A percentile compares a stretch with the other conserved stretches of the same genome.
Evolutionary conservation across 2,329 filamentous ascomycete species (phyloP).

Genomic region (Teratosphaeria gauchensis): DNA sequence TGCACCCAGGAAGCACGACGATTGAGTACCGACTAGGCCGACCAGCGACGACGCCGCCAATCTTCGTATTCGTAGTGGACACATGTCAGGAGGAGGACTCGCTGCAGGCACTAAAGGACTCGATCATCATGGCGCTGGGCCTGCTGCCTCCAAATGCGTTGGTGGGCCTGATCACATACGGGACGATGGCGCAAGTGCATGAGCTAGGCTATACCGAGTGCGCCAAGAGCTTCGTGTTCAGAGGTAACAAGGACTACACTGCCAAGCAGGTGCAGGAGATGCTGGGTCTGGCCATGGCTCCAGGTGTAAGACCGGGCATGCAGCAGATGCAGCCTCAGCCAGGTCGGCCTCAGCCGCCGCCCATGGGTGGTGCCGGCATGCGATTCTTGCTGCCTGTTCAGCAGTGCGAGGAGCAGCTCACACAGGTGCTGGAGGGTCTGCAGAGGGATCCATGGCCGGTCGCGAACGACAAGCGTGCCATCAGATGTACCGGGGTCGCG

Average conservation of each 20-base stretch:
- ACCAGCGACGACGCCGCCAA: constrained; percentile 74
- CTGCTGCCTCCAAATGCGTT: constrained; percentile 71
- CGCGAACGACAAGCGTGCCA: constrained; percentile 77
- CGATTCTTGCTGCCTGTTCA: constrained; percentile 90
- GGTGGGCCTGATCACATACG: constrained; percentile 76
- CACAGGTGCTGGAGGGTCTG: constrained; percentile 86
- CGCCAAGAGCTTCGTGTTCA: constrained; percentile 96
- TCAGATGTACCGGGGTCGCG: constrained; percentile 93
- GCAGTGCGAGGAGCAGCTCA: constrained; percentile 94
- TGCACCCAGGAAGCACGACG: constrained; percentile 75
- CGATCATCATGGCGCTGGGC: constrained; percentile 75
- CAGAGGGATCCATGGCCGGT: constrained; percentile 98
- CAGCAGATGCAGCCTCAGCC: constrained; percentile 55
- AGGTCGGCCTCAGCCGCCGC: constrained; percentile 54
- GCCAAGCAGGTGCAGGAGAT: constrained; percentile 99
- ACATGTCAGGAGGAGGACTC: constrained; percentile 84
- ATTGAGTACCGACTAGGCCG: constrained; percentile 77
- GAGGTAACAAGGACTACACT: constrained; percentile 95
- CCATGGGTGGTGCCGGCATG: constrained; percentile 69
- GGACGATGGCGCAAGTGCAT: constrained; percentile 95
- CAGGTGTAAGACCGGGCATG: constrained; percentile 61
- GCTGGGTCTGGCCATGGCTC: constrained; percentile 61
- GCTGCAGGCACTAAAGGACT: constrained; percentile 72
- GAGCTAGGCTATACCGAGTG: constrained; percentile 97
- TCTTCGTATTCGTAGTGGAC: constrained; percentile 81